Conservation (phyloP, 2,329 filamentous ascomycete species). For the Paracamarosporium sp. region DNA sequence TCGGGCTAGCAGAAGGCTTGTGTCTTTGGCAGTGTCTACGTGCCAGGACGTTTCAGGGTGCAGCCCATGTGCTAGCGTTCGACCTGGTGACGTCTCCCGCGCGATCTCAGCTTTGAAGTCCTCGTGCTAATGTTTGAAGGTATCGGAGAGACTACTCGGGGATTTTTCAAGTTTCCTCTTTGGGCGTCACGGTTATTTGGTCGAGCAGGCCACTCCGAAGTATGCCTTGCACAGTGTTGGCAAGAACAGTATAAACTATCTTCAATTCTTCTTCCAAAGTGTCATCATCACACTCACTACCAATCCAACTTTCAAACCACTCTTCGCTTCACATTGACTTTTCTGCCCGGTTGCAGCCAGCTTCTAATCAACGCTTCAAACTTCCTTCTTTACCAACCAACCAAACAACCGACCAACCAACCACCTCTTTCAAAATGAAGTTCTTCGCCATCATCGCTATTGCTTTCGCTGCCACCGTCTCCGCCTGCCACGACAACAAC, state of each 20-base stretch:
- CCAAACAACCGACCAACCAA: background rate
- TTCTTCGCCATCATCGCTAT: constrained; percentile 3
- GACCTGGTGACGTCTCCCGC: background rate
- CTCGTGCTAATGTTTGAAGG: background rate
- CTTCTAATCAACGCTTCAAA: background rate
- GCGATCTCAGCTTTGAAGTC: background rate
- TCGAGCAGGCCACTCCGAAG: background rate
- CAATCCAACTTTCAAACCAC: background rate
- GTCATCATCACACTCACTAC: constrained; percentile 1
- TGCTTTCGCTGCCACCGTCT: background rate
- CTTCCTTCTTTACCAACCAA: background rate
- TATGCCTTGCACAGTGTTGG: background rate
- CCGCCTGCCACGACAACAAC: background rate
- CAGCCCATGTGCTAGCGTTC: background rate
- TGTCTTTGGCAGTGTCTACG: no score
- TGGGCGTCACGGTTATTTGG: background rate
- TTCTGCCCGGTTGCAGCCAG: constrained; percentile 1
- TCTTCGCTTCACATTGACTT: background rate
- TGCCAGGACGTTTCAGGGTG: background rate
- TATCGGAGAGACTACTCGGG: background rate
- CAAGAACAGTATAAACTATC: background rate
- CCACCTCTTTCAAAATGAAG: background rate
- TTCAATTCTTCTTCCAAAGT: background rate
- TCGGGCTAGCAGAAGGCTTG: background rate
- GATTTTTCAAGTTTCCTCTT: background rate